phyloP scores from a whole-genome alignment of 192 early-diverging fungal species.

The Coemansia sp. region DNA sequence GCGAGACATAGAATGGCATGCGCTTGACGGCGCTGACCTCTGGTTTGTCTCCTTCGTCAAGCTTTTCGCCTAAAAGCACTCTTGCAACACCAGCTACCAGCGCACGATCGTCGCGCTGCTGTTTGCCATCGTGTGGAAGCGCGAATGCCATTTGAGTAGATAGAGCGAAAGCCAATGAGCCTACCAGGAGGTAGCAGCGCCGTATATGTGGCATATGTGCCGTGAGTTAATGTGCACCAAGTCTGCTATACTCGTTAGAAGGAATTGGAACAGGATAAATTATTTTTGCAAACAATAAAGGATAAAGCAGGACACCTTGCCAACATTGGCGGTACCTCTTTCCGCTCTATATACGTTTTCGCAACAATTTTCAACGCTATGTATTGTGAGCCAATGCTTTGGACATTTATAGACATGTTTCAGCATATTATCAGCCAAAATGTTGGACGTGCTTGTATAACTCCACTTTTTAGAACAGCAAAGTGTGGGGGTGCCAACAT shows the following conservation, averaged over 20 bases:
- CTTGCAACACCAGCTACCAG: constrained; percentile 2
- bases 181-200: constrained; percentile 3
- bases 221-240: neutral
- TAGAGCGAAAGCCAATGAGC: neutral
- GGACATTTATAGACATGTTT: too few species aligned
- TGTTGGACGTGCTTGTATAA: too few species aligned
- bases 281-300: too few species aligned
- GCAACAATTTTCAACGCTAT: too few species aligned
- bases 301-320: too few species aligned
- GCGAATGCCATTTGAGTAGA: neutral
- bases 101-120: neutral
- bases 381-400: too few species aligned
- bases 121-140: neutral
- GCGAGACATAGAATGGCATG: neutral
- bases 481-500: neutral
- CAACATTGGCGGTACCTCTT: too few species aligned
- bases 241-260: too few species aligned
- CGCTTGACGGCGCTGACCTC: neutral
- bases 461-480: neutral
- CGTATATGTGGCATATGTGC: neutral
- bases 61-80: neutral
- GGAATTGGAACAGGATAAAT: too few species aligned
- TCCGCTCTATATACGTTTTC: too few species aligned
- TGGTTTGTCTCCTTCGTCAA: neutral
- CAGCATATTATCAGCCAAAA: too few species aligned